These are phyloP conservation scores for Malassezia caprae DNA, from an alignment of 1,284 basidiomycete species.

Conservation along the genomic window DNA sequence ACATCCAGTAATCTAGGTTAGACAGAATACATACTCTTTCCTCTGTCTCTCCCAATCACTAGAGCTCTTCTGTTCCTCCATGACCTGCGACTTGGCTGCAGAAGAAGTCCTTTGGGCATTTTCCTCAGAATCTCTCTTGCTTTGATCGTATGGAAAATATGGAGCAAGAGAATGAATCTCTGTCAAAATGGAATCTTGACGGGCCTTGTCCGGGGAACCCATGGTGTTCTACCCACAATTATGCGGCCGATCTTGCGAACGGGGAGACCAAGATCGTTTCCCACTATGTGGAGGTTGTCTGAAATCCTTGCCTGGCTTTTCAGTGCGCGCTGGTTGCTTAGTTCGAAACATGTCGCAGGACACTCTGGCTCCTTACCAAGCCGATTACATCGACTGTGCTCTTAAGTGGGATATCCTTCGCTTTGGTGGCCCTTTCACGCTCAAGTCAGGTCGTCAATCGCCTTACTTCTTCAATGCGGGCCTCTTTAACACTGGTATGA, in stretches of 20 bases:
- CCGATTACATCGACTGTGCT: slow-evolving; percentile 39
- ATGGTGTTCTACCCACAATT: not conserved
- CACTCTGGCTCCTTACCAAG: slow-evolving; percentile 33
- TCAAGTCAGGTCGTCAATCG: slow-evolving; percentile 80
- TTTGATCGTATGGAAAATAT: slow-evolving; percentile 14
- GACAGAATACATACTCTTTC: slow-evolving; percentile 7
- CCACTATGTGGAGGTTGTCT: not conserved
- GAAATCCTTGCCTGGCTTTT: not conserved
- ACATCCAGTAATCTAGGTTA: slow-evolving; percentile 11
- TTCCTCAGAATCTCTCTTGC: not conserved
- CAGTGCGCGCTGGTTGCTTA: not conserved
- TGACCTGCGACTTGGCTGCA: not conserved
- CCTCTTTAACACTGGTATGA: slow-evolving; percentile 66
- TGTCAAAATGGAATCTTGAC: slow-evolving; percentile 8
- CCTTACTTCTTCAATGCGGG: slow-evolving; percentile 98
- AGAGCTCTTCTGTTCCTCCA: not conserved
- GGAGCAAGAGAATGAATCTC: slow-evolving; percentile 17
- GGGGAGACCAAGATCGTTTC: not conserved
- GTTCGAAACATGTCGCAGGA: slow-evolving; percentile 13
- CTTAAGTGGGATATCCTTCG: slow-evolving; percentile 36
- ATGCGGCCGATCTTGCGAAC: not conserved
- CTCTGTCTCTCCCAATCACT: not conserved
- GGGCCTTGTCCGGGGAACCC: not conserved
- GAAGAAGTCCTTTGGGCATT: not conserved
- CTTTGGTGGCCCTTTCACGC: slow-evolving; percentile 45